Evolutionary conservation across 768 basidiomycete species (phyloP), one percentile per base, ranked within the genome.

Genomic region (Lentinula raphanica): DNA sequence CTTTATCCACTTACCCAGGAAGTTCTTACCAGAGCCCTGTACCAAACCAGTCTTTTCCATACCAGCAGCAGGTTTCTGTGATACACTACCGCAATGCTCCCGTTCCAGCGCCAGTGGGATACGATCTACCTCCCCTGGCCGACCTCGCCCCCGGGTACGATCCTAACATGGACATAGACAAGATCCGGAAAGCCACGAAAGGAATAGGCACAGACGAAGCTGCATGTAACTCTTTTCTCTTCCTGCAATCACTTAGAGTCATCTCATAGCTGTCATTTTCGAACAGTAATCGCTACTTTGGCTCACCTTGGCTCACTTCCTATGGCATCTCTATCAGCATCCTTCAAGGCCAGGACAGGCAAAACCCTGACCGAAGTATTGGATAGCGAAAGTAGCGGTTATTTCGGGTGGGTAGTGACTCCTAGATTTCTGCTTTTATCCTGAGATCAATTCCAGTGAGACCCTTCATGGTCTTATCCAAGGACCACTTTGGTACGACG

Each of bases 151-250:
- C 58, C 4, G 58, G 58, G 19, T 58, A 51, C 23, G 58, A 58
- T 29, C 58, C 58, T 54, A 40, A 49, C 3, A 23, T 46, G 25
- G 58, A 50, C 23, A 25, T 54, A 15, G 58, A 58, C 38, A 54
- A 54, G 44, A 46, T 58, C 27, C 48, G 58, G 6, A 53, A 54
- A 28, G 58, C 58, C 5, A 58, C 58, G 38, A 58, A 58, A 27
- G 58, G 58, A 19, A 38, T 58, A 23, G 58, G 58, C 7, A 58
- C 58, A 3, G 58, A 58, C 39, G 58, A 58, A 32, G 50, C 49
- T 44, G 49, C 58, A 17, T 31, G 58, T 58, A 53, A 17, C 13
- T 35, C 1, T 38, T 42, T 42, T 28, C 9, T 46, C n/a, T 7
- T 36, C 17, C 12, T n/a, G n/a, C 6, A 40, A 21, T 35, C 8